These are phyloP conservation scores for Lenwebbia sp. DNA, from an alignment of 345 rosid species.

Conservation along the genomic window DNA sequence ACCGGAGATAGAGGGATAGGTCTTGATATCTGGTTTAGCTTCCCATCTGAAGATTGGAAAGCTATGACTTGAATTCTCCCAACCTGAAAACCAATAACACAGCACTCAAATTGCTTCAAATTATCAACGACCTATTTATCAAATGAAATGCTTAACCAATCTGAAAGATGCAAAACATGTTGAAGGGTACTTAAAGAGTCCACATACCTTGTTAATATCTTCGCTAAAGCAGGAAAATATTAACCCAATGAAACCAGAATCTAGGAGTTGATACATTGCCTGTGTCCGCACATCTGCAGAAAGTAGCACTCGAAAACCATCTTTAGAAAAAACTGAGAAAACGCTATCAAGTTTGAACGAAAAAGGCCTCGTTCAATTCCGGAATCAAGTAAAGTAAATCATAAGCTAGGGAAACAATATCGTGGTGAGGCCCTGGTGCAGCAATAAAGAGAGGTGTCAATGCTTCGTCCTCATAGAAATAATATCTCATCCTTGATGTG, in stretches of 20 bases:
- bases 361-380: background rate
- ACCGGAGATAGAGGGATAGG: conserved; percentile 38
- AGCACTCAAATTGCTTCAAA: background rate
- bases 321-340: background rate
- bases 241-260: conserved; percentile 91
- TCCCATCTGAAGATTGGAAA: conserved; percentile 93
- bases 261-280: conserved; percentile 96
- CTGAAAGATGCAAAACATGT: background rate
- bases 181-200: background rate
- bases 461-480: background rate
- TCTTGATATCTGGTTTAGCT: conserved; percentile 36
- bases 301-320: conserved; percentile 1
- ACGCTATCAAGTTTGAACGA: background rate
- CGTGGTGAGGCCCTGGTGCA: background rate
- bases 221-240: conserved; percentile 94
- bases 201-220: conserved; percentile 71
- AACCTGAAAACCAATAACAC: conserved; percentile 33
- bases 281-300: conserved; percentile 94
- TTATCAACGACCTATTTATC: background rate
- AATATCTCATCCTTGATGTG: background rate
- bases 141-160: background rate
- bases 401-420: background rate
- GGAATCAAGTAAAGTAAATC: background rate
- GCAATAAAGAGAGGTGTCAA: background rate
- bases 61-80: conserved; percentile 98